phyloP scores from a whole-genome alignment of 306 rosid genomes.

The Malus sieversii region DNA sequence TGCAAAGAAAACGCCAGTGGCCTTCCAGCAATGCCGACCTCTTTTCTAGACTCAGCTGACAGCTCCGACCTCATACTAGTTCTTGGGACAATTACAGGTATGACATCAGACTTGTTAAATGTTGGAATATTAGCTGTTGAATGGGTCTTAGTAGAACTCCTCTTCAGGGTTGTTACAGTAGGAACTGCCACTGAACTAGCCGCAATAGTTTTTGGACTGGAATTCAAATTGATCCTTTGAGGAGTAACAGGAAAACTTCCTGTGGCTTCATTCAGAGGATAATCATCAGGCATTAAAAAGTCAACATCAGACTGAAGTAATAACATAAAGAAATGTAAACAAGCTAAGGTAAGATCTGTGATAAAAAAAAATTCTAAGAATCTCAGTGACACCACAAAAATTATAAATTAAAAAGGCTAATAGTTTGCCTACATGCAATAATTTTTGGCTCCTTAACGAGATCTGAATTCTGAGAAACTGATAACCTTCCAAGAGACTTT shows the following conservation, averaged over 20 bases:
- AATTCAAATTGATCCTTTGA: constrained; percentile 59
- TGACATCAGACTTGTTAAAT: constrained; percentile 60
- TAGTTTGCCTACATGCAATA: constrained; percentile 62
- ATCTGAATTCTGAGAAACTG: constrained; percentile 87
- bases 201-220: constrained; percentile 49
- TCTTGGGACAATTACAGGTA: constrained; percentile 95
- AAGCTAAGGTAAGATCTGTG: neutral
- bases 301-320: constrained; percentile 9
- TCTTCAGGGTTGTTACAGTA: constrained; percentile 51
- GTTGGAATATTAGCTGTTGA: constrained; percentile 42
- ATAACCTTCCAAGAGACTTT: constrained; percentile 79
- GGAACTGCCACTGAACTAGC: constrained; percentile 57
- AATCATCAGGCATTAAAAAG: constrained; percentile 29
- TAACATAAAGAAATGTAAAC: neutral
- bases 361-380: constrained; percentile 5
- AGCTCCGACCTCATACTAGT: constrained; percentile 57
- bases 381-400: constrained; percentile 14
- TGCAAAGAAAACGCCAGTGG: constrained; percentile 53
- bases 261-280: constrained; percentile 58
- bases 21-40: constrained; percentile 59
- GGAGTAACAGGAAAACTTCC: constrained; percentile 93
- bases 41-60: constrained; percentile 72
- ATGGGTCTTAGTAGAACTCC: constrained; percentile 55
- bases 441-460: constrained; percentile 65
- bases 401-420: neutral